A percentile compares a stretch with the other conserved stretches of the same genome.
phyloP scores from a whole-genome alignment of 2,329 filamentous ascomycete species.

The Exophiala viscosa region DNA sequence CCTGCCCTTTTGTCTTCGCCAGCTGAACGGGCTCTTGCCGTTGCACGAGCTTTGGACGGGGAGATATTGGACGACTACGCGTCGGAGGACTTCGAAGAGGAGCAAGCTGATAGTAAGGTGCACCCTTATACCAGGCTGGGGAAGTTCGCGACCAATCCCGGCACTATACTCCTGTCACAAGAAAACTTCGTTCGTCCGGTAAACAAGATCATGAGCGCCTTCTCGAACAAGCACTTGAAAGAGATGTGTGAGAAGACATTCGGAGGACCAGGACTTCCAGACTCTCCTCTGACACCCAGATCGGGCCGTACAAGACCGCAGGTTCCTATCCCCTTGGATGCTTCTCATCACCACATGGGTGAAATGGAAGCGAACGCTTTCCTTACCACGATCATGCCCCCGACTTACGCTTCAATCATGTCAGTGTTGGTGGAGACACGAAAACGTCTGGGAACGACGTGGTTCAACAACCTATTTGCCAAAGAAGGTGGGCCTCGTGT shows the following conservation, averaged over 20 bases:
- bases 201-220: constrained; percentile 61
- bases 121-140: constrained; percentile 73
- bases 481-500: constrained; percentile 57
- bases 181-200: constrained; percentile 68
- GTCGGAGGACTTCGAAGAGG: constrained; percentile 36
- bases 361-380: constrained; percentile 61
- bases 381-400: constrained; percentile 58
- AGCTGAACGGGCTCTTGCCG: constrained; percentile 35
- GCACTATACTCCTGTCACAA: constrained; percentile 71
- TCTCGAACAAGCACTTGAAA: constrained; percentile 69
- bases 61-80: constrained; percentile 44
- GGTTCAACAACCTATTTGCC: constrained; percentile 54
- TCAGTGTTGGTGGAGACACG: constrained; percentile 58
- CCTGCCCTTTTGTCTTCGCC: constrained; percentile 19
- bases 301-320: constrained; percentile 49
- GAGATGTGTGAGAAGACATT: constrained; percentile 69
- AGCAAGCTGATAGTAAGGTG: constrained; percentile 35
- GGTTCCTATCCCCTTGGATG: constrained; percentile 55
- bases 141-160: constrained; percentile 69
- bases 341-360: constrained; percentile 55
- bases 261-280: constrained; percentile 71
- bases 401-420: constrained; percentile 56
- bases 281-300: constrained; percentile 64
- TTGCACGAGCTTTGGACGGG: constrained; percentile 39
- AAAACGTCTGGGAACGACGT: constrained; percentile 56